Evolutionary conservation across 2,329 filamentous ascomycete genomes (phyloP).

Genomic region (Aotearoamyces nothofagi): DNA sequence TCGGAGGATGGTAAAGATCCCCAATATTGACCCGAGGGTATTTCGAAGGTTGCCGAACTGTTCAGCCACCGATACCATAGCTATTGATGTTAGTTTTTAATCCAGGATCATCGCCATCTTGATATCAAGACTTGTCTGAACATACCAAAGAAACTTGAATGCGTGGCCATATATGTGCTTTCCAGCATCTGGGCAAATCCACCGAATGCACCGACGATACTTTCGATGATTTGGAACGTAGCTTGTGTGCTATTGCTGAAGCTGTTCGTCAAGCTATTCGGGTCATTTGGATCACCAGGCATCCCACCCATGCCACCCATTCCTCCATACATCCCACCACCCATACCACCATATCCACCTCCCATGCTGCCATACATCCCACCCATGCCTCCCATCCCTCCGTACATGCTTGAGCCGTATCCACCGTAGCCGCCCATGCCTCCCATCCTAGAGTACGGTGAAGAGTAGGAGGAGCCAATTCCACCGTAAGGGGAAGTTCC

Average conservation of each 20-base stretch:
- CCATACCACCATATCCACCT: constrained; percentile 29
- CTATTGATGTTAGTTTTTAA: too few species aligned
- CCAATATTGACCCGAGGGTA: constrained; percentile 82
- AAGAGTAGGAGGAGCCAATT: constrained; percentile 28
- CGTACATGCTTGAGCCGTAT: constrained; percentile 25
- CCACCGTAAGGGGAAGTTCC: constrained; percentile 20
- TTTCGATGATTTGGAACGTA: constrained; percentile 97
- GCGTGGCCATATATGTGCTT: constrained; percentile 98
- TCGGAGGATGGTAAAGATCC: constrained; percentile 89
- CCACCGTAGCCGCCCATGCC: constrained; percentile 23
- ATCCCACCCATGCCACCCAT: constrained; percentile 19
- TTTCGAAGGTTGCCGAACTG: constrained; percentile 90
- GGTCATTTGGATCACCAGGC: constrained; percentile 60
- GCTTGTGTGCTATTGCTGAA: constrained; percentile 92
- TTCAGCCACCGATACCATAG: constrained; percentile 96
- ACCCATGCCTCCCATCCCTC: constrained; percentile 26
- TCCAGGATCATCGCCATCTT: too few species aligned
- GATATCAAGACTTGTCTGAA: too few species aligned
- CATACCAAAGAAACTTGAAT: constrained; percentile 95
- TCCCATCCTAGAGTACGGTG: constrained; percentile 31
- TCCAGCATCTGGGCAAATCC: constrained; percentile 99
- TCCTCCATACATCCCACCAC: constrained; percentile 15
- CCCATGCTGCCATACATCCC: constrained; percentile 32
- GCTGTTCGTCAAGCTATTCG: constrained; percentile 85
- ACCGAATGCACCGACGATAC: constrained; percentile 88